Conservation (phyloP, 2,329 filamentous ascomycete genomes). For the Penicillium expansum region DNA sequence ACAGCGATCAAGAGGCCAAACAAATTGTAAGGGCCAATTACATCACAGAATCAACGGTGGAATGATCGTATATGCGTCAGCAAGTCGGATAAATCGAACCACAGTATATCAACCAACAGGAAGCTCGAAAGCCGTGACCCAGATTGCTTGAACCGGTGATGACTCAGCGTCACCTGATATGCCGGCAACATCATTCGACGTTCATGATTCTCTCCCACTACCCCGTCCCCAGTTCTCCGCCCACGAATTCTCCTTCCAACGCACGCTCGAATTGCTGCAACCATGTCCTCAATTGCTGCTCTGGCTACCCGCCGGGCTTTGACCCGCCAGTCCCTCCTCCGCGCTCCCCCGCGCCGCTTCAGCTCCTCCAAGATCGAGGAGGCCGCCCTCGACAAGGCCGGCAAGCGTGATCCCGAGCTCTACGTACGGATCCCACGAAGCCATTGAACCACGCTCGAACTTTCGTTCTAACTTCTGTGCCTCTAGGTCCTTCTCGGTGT, state of each 20-base stretch:
- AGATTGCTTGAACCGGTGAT: conserved; percentile 3
- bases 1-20: conserved; percentile 8
- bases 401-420: conserved; percentile 70
- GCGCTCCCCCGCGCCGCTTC: conserved; percentile 42
- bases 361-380: conserved; percentile 47
- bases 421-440: conserved; percentile 55
- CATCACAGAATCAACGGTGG: conserved; percentile 13
- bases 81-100: background rate
- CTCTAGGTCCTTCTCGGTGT: conserved; percentile 80
- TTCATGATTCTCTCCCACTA: conserved; percentile 32
- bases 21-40: conserved; percentile 13
- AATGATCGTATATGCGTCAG: conserved; percentile 7
- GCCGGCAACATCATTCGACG: conserved; percentile 36
- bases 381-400: conserved; percentile 58
- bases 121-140: conserved; percentile 7
- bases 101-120: conserved; percentile 8
- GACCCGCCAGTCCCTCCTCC: conserved; percentile 41
- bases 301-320: conserved; percentile 43
- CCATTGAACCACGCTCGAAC: conserved; percentile 7
- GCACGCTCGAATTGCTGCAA: conserved; percentile 21
- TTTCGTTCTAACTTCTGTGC: conserved; percentile 15
- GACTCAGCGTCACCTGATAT: conserved; percentile 31
- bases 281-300: conserved; percentile 45
- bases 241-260: conserved; percentile 16
- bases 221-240: conserved; percentile 20